These are phyloP conservation scores for Alternaria sp. DNA, from an alignment of 2,329 filamentous ascomycete species.

Conservation along the genomic window DNA sequence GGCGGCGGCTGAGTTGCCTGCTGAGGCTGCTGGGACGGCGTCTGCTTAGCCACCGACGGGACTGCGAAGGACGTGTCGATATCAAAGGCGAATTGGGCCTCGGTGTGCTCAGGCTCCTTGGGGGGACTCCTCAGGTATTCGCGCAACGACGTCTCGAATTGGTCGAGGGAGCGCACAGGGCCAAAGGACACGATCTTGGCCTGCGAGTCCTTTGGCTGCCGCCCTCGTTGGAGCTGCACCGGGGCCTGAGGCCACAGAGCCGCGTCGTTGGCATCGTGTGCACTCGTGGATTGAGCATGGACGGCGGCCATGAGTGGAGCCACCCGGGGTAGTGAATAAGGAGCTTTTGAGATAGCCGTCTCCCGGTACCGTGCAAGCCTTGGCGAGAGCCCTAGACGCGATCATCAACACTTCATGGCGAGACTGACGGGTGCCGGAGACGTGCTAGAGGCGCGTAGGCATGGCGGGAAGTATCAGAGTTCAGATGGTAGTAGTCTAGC, in stretches of 20 bases:
- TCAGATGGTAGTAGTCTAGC: not conserved
- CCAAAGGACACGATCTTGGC: conserved; percentile 39
- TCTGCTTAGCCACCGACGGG: conserved; percentile 8
- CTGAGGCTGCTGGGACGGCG: conserved; percentile 3
- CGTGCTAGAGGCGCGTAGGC: not conserved
- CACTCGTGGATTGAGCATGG: conserved; percentile 19
- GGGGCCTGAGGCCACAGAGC: conserved; percentile 27
- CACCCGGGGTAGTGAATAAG: conserved; percentile 14
- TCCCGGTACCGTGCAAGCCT: conserved; percentile 10
- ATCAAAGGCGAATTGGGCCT: conserved; percentile 49
- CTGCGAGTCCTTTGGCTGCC: conserved; percentile 46
- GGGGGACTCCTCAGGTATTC: conserved; percentile 43
- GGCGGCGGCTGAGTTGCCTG: not conserved
- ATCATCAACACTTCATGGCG: conserved; percentile 7
- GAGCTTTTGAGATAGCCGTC: conserved; percentile 11
- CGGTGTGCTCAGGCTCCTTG: conserved; percentile 46
- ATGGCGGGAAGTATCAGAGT: not conserved
- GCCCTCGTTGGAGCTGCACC: conserved; percentile 43
- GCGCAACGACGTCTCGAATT: conserved; percentile 46
- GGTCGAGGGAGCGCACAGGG: conserved; percentile 40
- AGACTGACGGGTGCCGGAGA: not conserved
- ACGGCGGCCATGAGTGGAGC: conserved; percentile 31
- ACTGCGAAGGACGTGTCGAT: conserved; percentile 46
- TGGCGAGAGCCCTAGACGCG: conserved; percentile 4
- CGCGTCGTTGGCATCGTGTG: conserved; percentile 16